Evolutionary conservation across 345 rosid species (phyloP).

Genomic region (Eutrema yunnanense): DNA sequence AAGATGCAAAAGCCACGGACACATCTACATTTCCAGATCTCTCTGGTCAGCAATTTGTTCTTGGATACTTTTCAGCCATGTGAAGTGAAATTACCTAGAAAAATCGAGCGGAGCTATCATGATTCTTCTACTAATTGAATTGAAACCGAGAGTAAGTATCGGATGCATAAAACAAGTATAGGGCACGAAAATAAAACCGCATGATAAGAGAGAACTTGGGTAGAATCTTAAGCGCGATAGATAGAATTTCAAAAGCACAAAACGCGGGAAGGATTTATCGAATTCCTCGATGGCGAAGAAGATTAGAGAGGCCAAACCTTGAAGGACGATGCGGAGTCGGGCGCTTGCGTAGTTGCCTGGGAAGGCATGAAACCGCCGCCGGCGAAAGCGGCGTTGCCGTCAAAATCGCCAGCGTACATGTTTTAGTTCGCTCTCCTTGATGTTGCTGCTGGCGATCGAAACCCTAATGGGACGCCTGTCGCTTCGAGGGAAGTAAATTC

Average conservation of each 20-base stretch:
- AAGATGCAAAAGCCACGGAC: not conserved
- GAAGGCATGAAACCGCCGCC: conserved; percentile 96
- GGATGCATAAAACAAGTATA: not conserved
- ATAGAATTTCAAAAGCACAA: not conserved
- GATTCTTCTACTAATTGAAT: not conserved
- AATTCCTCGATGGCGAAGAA: not conserved
- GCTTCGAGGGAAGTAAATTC: conserved; percentile 9
- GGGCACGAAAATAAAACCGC: not conserved
- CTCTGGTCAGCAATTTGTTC: not conserved
- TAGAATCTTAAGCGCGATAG: not conserved
- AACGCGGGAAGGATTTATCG: not conserved
- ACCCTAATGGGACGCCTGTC: conserved; percentile 16
- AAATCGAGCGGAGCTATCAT: not conserved
- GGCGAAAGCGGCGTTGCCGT: conserved; percentile 70
- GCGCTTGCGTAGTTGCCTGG: conserved; percentile 48
- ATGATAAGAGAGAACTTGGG: not conserved
- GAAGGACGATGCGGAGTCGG: conserved; percentile 39
- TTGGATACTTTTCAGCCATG: not conserved
- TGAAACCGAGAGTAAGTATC: conserved; percentile 1
- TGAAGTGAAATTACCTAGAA: not conserved
- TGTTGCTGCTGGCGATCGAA: not conserved
- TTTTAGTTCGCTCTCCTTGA: not conserved
- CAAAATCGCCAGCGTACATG: conserved; percentile 68
- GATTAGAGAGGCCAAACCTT: conserved; percentile 38
- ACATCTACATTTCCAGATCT: not conserved